phyloP scores from a whole-genome alignment of 2,329 filamentous ascomycete species.

The Arachnomyces sp. region DNA sequence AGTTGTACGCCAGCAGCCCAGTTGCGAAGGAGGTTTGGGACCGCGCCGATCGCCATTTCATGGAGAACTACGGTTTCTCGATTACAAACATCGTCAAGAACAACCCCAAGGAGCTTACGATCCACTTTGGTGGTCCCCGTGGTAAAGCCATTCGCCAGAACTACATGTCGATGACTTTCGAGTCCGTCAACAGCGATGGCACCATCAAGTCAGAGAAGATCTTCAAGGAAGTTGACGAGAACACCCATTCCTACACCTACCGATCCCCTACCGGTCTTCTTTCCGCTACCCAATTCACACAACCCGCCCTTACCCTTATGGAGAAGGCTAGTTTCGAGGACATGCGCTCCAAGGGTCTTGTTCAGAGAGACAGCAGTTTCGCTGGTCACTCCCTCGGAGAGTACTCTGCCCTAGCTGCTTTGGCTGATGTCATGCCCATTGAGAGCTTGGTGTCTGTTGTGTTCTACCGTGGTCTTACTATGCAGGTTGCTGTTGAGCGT shows the following conservation, averaged over 20 bases:
- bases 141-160: constrained; percentile 97
- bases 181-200: constrained; percentile 89
- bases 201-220: constrained; percentile 97
- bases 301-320: constrained; percentile 95
- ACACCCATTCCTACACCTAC: constrained; percentile 93
- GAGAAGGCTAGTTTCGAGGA: constrained; percentile 99
- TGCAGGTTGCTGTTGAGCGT: constrained; percentile 98
- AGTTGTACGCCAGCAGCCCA: constrained; percentile 84
- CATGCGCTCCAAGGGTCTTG: constrained; percentile 94
- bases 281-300: constrained; percentile 96
- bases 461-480: constrained; percentile 97
- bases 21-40: constrained; percentile 98
- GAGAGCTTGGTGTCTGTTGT: constrained; percentile 96
- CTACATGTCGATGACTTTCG: constrained; percentile 99
- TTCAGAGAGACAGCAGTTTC: constrained; percentile 93
- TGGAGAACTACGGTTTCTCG: constrained; percentile 97
- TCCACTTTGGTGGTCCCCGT: constrained; percentile 93
- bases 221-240: constrained; percentile 95
- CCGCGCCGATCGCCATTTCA: constrained; percentile 91
- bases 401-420: constrained; percentile 90
- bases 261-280: constrained; percentile 87
- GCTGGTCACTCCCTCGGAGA: constrained; percentile 96
- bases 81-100: constrained; percentile 99
- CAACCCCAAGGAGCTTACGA: constrained; percentile 97
- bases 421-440: constrained; percentile 99